A percentile compares a stretch with the other conserved stretches of the same genome.
phyloP scores from a whole-genome alignment of 2,329 filamentous ascomycete genomes.

The Fusarium sp. region DNA sequence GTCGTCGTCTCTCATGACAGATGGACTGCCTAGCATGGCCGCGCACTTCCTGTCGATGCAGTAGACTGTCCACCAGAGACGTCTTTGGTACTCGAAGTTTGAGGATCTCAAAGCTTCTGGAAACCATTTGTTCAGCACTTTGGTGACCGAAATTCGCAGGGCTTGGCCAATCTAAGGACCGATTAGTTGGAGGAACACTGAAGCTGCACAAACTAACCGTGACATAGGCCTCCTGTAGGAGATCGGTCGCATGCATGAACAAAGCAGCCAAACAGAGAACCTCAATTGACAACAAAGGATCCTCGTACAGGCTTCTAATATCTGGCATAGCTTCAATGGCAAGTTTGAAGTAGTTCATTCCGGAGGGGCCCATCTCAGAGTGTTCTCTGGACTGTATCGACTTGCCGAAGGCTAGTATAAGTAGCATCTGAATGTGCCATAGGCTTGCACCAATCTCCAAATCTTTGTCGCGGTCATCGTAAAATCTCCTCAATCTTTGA shows the following conservation, averaged over 20 bases:
- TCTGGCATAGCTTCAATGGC: slow-evolving; percentile 31
- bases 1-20: slow-evolving; percentile 26
- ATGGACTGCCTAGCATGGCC: slow-evolving; percentile 26
- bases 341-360: slow-evolving; percentile 27
- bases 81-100: slow-evolving; percentile 25
- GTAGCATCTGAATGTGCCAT: slow-evolving; percentile 33
- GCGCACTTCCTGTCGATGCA: slow-evolving; percentile 35
- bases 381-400: slow-evolving; percentile 32
- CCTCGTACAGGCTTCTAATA: slow-evolving; percentile 24
- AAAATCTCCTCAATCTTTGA: slow-evolving; percentile 11
- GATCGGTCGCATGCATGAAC: slow-evolving; percentile 33
- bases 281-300: slow-evolving; percentile 31
- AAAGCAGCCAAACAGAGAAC: slow-evolving; percentile 24
- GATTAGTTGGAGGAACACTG: background rate
- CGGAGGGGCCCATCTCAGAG: slow-evolving; percentile 28
- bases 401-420: slow-evolving; percentile 29
- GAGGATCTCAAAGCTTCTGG: slow-evolving; percentile 21
- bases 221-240: slow-evolving; percentile 32
- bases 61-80: slow-evolving; percentile 34
- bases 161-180: slow-evolving; percentile 23
- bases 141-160: slow-evolving; percentile 25
- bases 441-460: background rate
- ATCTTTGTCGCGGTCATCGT: background rate
- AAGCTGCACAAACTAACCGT: background rate
- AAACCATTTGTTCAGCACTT: slow-evolving; percentile 26